Evolutionary conservation across 345 rosid genomes (phyloP), one percentile per base, ranked within the genome.

Genomic region (Heritiera fomes): DNA sequence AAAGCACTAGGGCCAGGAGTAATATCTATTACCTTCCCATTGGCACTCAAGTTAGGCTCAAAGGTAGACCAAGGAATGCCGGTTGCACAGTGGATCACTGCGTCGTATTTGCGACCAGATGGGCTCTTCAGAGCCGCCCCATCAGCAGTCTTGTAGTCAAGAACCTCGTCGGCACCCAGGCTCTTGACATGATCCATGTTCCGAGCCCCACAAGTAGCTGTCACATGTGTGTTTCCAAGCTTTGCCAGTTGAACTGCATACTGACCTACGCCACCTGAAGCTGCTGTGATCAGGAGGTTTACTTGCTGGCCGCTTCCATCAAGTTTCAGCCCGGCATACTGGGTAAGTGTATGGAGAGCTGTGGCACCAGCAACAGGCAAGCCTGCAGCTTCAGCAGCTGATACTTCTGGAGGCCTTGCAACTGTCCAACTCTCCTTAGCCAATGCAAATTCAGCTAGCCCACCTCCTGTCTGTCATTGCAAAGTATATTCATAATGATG

Each of bases 1-100:
- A 28, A 71, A 30, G 59, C 75, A 71, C 77, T 85, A 32, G 85
- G 80, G 10, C 86, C 84, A 0, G 89, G 90, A 30, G 75, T 49
- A 86, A 92, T 53, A 68, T 91, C 93, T 52, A 92, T 84, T 5
- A 94, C 95, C 82, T 87, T 89, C 75, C 97, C 95, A 7, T 68
- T 75, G 2, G 76, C 85, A 18, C 92, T 82, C 75, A 92, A 78
- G 68, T 88, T 89, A 6, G 92, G 91, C 82, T 86, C 94, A 40
- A 92, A 90, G 23, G 88, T 85, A 8, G 85, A 86, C 90, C 90
- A 92, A 3, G 94, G 87, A 68, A 90, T 84, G 32, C 67, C 85
- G 15, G 72, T 38, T 7, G 93, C 89, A 52, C 98, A 90, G 73
- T 94, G 90, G 71, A 94, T 65, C 46, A 92, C 97, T 14, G 85